Base-by-base conservation (phyloP, 371 early-diverging fungal species). In the Haplosporangium sp. region DNA sequence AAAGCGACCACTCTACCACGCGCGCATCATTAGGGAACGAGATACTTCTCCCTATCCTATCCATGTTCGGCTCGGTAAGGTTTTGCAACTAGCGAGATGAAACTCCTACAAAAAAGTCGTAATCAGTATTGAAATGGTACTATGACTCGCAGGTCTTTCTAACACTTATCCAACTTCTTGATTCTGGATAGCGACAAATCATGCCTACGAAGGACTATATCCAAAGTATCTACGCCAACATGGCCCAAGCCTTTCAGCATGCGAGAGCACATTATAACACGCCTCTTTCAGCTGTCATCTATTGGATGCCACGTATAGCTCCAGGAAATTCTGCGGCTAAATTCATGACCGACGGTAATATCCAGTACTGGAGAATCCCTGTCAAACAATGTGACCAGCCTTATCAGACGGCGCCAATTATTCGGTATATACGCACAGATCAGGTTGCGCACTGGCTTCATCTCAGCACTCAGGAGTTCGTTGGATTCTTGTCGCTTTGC, bases 361-460 rank as follows among this genome's bases (percentile, higher is more conserved):
- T 48, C 3, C 42, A 45, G 18, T 37, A 48, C 50, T 71, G 65
- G 65, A 60, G 61, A 16, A 37, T 65, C 29, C 61, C 65, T 4
- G 29, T 71, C 54, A 60, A 48, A 36, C 16, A 45, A 3, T 16
- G 5, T 6, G 21, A 29, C 13, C 16, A 20, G n/a, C 56, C 55
- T 2, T 68, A 50, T 42, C 55, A 60, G 18, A 55, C 18, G 1
- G 62, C 62, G 2, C 20, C 61, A 10, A 36, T 55, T 7, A 1
- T 61, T 12, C 47, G 36, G 20, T 41, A 56, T 18, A 56, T 71
- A 7, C 67, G 68, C 40, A 51, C 68, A 29, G 68, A 67, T 37
- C 68, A 74, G 37, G 64, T 74, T 45, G 74, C 74, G 4, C 67
- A 59, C 21, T 74, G 74, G 74, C 53, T 74, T 2, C 74, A 63